Conservation (phyloP, 495 filamentous ascomycete species). For the Cercophora sp. region DNA sequence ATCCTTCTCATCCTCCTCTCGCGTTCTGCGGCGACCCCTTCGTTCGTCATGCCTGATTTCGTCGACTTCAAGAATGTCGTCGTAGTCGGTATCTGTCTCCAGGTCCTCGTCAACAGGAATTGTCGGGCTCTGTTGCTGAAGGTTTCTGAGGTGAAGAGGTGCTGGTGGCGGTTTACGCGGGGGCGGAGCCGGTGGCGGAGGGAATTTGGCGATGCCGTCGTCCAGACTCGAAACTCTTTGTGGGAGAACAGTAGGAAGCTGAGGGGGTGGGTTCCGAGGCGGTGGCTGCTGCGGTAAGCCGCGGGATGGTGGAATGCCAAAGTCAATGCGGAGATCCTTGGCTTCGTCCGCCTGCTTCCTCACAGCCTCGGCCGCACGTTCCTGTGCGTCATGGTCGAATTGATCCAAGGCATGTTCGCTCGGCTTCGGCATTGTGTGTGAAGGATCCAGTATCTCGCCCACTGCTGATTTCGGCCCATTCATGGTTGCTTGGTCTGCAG, state of each 20-base stretch:
- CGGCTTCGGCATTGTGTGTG: constrained; percentile 51
- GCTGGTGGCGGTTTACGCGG: constrained; percentile 79
- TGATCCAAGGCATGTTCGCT: constrained; percentile 49
- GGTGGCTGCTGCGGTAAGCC: constrained; percentile 44
- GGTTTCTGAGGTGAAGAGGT: constrained; percentile 66
- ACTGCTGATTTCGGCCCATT: constrained; percentile 31
- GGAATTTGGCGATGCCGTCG: constrained; percentile 43
- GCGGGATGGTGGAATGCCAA: constrained; percentile 45
- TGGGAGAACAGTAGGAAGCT: constrained; percentile 36
- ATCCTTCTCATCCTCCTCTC: constrained; percentile 81
- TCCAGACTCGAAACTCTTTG: constrained; percentile 42
- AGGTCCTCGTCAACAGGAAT: constrained; percentile 50
- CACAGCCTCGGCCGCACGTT: constrained; percentile 39
- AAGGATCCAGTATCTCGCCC: constrained; percentile 43
- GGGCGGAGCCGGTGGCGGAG: constrained; percentile 48
- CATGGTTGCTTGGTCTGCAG: constrained; percentile 32
- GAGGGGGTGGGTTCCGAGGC: constrained; percentile 40
- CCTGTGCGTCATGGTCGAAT: constrained; percentile 49
- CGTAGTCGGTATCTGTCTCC: constrained; percentile 78
- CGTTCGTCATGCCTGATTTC: constrained; percentile 52
- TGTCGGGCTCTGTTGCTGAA: constrained; percentile 37
- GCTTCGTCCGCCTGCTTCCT: constrained; percentile 36
- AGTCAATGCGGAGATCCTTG: constrained; percentile 43
- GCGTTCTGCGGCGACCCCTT: constrained; percentile 77
- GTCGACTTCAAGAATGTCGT: constrained; percentile 66